phyloP scores from a whole-genome alignment of 2,329 filamentous ascomycete species.

The Ilyonectria destructans region DNA sequence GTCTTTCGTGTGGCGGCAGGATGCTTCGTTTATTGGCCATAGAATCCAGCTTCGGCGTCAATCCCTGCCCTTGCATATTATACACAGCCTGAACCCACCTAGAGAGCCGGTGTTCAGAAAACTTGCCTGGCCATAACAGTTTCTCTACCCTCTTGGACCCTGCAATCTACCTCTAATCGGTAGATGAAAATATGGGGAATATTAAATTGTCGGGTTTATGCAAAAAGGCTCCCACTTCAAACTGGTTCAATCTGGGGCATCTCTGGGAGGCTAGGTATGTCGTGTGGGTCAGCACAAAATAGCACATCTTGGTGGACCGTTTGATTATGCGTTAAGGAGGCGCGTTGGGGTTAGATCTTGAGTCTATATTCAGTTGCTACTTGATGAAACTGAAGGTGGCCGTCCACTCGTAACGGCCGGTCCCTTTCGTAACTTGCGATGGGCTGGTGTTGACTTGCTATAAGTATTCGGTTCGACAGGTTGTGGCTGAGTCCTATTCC shows the following conservation, averaged over 20 bases:
- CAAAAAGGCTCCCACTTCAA: too few species aligned
- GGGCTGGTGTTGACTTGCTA: constrained; percentile 13
- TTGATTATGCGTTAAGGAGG: not conserved
- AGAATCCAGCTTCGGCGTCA: not conserved
- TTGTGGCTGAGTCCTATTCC: constrained; percentile 5
- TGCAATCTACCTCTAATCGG: too few species aligned
- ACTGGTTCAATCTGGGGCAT: not conserved
- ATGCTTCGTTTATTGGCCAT: not conserved
- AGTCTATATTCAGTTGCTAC: constrained; percentile 37
- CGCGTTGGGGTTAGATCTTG: constrained; percentile 9
- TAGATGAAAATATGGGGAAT: too few species aligned
- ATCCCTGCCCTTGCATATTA: not conserved
- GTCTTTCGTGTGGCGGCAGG: not conserved
- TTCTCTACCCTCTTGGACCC: too few species aligned
- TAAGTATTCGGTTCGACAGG: not conserved
- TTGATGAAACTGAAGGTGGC: constrained; percentile 29
- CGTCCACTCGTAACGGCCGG: constrained; percentile 18
- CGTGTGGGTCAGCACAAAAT: not conserved
- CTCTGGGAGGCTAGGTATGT: not conserved
- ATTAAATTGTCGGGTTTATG: too few species aligned
- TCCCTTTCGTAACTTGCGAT: constrained; percentile 25
- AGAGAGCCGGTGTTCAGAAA: not conserved
- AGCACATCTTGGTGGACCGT: too few species aligned
- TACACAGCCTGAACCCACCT: not conserved
- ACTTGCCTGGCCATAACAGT: not conserved